Conservation (phyloP, 129 eudicot genomes). For the Chrysanthemum makinoi region DNA sequence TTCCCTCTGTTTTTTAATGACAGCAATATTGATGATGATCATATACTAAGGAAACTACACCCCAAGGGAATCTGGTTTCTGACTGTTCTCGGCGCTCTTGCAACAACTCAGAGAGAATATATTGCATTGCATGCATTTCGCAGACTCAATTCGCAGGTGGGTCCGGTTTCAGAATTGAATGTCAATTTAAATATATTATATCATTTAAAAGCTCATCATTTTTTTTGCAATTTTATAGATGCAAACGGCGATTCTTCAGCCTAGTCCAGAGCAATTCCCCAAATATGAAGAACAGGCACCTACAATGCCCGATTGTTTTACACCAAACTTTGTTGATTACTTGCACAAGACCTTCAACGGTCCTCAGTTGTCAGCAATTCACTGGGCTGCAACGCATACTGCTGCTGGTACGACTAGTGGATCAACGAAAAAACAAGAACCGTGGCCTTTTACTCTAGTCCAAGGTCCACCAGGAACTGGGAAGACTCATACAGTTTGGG, state of each 20-base stretch:
- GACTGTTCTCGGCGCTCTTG: constrained; percentile 88
- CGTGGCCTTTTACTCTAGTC: constrained; percentile 97
- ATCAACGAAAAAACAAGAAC: constrained; percentile 74
- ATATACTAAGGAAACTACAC: constrained; percentile 72
- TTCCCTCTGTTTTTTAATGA: neutral
- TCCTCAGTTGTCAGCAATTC: constrained; percentile 92
- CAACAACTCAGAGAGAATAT: constrained; percentile 95
- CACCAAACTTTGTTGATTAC: constrained; percentile 79
- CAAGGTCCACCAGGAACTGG: constrained; percentile 99
- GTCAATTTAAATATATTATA: neutral
- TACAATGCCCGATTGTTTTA: constrained; percentile 94
- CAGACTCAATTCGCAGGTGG: constrained; percentile 67
- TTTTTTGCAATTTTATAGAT: constrained; percentile 39
- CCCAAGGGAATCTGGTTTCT: constrained; percentile 88
- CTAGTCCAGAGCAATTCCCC: constrained; percentile 85
- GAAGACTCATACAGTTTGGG: constrained; percentile 98
- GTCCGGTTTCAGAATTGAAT: constrained; percentile 1
- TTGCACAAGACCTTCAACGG: constrained; percentile 70
- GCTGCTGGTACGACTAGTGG: constrained; percentile 91
- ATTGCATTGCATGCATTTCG: constrained; percentile 96
- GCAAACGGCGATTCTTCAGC: constrained; percentile 97
- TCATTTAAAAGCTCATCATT: neutral
- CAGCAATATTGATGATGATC: constrained; percentile 74
- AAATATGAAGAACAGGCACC: constrained; percentile 92
- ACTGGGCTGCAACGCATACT: constrained; percentile 99